Conservation (phyloP, 768 basidiomycete genomes). For the Leccinum olivaceopallidum region DNA sequence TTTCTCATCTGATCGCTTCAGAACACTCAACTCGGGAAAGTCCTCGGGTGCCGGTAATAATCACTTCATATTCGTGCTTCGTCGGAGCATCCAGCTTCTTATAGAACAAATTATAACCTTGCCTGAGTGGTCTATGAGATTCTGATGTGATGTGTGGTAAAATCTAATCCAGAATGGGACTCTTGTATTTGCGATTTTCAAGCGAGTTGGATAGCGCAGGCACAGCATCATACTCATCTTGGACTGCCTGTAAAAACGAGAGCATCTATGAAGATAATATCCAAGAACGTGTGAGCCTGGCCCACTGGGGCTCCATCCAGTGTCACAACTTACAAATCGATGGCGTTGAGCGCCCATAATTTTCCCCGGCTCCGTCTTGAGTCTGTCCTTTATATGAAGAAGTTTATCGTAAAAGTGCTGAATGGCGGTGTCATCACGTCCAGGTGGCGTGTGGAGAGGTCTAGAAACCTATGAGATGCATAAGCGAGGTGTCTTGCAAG, state of each 20-base stretch:
- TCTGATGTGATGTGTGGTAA: not conserved
- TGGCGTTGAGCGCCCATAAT: slow-evolving; percentile 71
- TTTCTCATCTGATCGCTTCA: not conserved
- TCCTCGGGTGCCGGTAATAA: not conserved
- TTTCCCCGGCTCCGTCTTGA: slow-evolving; percentile 78
- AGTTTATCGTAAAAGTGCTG: slow-evolving; percentile 89
- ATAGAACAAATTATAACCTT: not conserved
- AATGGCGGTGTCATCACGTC: slow-evolving; percentile 60
- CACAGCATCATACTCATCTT: slow-evolving; percentile 48
- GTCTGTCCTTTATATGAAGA: slow-evolving; percentile 64
- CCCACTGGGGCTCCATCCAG: not conserved
- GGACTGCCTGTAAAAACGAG: slow-evolving; percentile 57
- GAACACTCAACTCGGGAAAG: not conserved
- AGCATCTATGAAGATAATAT: slow-evolving; percentile 47
- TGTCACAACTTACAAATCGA: slow-evolving; percentile 51
- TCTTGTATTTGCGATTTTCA: not conserved
- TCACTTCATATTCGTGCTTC: not conserved
- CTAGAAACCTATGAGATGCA: slow-evolving; percentile 23
- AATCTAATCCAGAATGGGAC: not conserved
- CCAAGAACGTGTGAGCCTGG: slow-evolving; percentile 6
- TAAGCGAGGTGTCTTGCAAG: not conserved
- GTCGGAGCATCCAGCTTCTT: not conserved
- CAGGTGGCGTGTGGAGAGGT: slow-evolving; percentile 46
- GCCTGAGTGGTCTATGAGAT: not conserved
- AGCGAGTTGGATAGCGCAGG: not conserved